A percentile compares a stretch with the other conserved stretches of the same genome.
These are phyloP conservation scores for Chrysanthemum makinoi DNA, from an alignment of 129 eudicot species.

Conservation along the genomic window DNA sequence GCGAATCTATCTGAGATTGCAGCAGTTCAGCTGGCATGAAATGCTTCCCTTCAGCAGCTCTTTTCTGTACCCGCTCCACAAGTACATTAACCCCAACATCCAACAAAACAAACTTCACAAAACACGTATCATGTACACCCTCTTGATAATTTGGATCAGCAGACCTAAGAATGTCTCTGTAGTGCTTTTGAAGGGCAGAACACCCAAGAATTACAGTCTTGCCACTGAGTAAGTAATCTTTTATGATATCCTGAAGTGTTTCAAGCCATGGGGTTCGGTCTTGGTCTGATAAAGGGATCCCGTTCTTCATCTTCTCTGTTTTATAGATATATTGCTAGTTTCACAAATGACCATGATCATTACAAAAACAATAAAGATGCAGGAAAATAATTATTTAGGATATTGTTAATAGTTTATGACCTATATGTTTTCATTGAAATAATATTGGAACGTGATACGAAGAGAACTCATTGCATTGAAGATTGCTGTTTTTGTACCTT, in stretches of 20 bases:
- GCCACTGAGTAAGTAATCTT: constrained; percentile 32
- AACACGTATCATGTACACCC: constrained; percentile 19
- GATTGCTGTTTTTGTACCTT: constrained; percentile 47
- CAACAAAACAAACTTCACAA: constrained; percentile 75
- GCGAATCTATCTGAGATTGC: constrained; percentile 73
- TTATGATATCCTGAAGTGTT: constrained; percentile 50
- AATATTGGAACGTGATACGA: background rate
- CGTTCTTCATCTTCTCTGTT: constrained; percentile 82
- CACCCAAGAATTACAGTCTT: constrained; percentile 67
- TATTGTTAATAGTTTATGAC: background rate
- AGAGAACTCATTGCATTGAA: background rate
- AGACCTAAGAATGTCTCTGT: constrained; percentile 81
- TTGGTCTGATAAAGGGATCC: constrained; percentile 77
- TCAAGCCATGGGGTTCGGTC: constrained; percentile 91
- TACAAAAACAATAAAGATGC: constrained; percentile 7
- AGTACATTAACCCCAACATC: constrained; percentile 57
- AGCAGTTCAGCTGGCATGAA: constrained; percentile 82
- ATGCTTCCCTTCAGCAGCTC: constrained; percentile 76
- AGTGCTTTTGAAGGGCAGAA: constrained; percentile 66
- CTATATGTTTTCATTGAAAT: background rate
- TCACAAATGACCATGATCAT: constrained; percentile 25
- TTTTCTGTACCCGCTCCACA: constrained; percentile 54
- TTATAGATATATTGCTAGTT: constrained; percentile 12
- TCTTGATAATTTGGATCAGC: constrained; percentile 54
- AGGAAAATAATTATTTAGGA: background rate